phyloP scores from a whole-genome alignment of 2,329 filamentous ascomycete species.

The Aureobasidium mangrovei region DNA sequence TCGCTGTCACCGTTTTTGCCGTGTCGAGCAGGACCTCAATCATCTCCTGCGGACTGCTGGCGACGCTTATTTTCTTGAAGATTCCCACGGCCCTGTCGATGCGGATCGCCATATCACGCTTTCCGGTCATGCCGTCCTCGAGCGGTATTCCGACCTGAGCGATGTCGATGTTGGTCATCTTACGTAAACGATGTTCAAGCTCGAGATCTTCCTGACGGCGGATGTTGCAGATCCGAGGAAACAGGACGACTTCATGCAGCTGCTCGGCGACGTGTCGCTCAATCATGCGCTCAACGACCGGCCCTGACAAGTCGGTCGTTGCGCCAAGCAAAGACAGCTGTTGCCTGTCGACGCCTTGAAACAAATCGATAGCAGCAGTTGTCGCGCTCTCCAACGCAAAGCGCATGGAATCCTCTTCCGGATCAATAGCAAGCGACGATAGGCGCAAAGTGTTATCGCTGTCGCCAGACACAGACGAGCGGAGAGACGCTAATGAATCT shows the following conservation, averaged over 20 bases:
- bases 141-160: conserved; percentile 87
- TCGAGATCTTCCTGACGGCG: conserved; percentile 77
- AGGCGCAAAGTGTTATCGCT: conserved; percentile 32
- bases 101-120: conserved; percentile 69
- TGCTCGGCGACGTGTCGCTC: conserved; percentile 92
- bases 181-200: conserved; percentile 77
- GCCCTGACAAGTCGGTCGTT: conserved; percentile 87
- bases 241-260: conserved; percentile 74
- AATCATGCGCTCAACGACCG: conserved; percentile 84
- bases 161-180: conserved; percentile 90
- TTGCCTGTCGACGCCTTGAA: conserved; percentile 91
- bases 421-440: conserved; percentile 62
- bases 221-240: conserved; percentile 69
- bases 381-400: conserved; percentile 85
- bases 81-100: conserved; percentile 74
- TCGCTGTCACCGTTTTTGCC: conserved; percentile 70
- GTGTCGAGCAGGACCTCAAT: conserved; percentile 69
- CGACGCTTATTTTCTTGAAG: conserved; percentile 74
- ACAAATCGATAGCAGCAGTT: conserved; percentile 87
- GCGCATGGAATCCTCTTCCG: conserved; percentile 86
- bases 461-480: conserved; percentile 24
- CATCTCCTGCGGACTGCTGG: conserved; percentile 82
- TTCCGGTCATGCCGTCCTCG: conserved; percentile 66
- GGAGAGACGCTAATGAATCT: conserved; percentile 27
- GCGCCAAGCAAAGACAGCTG: conserved; percentile 85